A percentile compares a stretch with the other conserved stretches of the same genome.
Evolutionary conservation across 306 rosid species (phyloP).

Genomic region (Lupinus albus): DNA sequence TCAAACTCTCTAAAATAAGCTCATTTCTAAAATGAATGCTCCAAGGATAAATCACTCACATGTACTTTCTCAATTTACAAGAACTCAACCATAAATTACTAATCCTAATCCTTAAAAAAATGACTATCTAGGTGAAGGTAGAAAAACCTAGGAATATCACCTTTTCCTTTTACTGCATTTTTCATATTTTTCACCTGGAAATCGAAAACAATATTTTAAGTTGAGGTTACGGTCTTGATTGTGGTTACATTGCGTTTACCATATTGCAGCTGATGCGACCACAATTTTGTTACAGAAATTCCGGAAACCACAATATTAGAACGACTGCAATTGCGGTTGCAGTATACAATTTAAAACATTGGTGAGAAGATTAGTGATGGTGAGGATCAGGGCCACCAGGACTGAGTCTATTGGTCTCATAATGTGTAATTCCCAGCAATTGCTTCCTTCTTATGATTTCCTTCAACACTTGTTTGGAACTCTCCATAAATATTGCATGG

Average conservation of each 20-base stretch:
- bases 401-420: slow-evolving; percentile 42
- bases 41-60: too few species aligned
- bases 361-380: slow-evolving; percentile 43
- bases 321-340: too few species aligned
- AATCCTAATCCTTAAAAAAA: slow-evolving; percentile 28
- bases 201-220: too few species aligned
- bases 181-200: slow-evolving; percentile 7
- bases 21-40: too few species aligned
- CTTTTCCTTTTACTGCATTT: background rate
- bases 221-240: too few species aligned
- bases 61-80: too few species aligned
- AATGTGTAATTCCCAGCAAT: slow-evolving; percentile 37
- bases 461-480: slow-evolving; percentile 45
- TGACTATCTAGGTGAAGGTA: background rate
- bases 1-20: too few species aligned
- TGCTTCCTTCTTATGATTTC: slow-evolving; percentile 43
- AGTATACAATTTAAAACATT: too few species aligned
- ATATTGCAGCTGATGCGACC: too few species aligned
- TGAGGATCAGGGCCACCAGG: slow-evolving; percentile 58
- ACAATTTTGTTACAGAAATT: too few species aligned
- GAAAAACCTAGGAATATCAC: background rate
- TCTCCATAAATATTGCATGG: slow-evolving; percentile 28
- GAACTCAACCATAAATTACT: background rate
- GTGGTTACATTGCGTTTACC: too few species aligned
- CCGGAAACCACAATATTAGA: too few species aligned